These are phyloP conservation scores for Monosporascus cannonballus DNA, from an alignment of 2,329 filamentous ascomycete species.

Conservation along the genomic window DNA sequence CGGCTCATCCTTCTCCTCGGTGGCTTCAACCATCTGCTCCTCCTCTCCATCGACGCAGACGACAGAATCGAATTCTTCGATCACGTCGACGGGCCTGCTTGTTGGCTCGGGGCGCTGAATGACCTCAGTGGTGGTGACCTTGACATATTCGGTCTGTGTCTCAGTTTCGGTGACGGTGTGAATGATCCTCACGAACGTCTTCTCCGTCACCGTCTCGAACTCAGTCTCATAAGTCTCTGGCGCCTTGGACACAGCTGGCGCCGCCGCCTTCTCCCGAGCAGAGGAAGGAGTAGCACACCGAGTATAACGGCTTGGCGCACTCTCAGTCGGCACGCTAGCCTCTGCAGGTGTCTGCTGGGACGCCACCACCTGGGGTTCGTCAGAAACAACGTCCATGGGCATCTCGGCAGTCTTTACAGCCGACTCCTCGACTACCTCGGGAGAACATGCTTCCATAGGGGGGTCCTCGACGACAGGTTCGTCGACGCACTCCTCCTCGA, in stretches of 20 bases:
- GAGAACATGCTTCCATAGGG: neutral
- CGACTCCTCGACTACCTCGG: neutral
- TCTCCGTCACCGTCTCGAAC: conserved; percentile 21
- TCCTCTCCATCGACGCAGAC: neutral
- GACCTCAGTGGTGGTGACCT: conserved; percentile 6
- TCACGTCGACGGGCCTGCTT: neutral
- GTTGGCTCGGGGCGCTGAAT: neutral
- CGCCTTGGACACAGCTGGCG: conserved; percentile 2
- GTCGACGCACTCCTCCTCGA: neutral
- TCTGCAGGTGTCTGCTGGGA: neutral
- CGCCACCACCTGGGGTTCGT: too few relatives aligned
- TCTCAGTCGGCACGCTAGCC: neutral
- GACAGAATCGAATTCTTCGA: neutral
- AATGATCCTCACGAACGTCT: conserved; percentile 26
- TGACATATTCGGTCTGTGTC: conserved; percentile 23
- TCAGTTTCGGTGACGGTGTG: conserved; percentile 29
- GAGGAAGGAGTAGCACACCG: neutral
- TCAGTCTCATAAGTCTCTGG: conserved; percentile 16
- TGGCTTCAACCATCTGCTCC: neutral
- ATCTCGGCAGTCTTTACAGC: neutral
- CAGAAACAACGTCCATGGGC: neutral
- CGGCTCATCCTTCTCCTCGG: neutral
- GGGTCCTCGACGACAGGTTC: neutral
- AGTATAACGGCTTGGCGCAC: neutral
- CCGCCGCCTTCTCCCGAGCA: neutral